phyloP scores from a whole-genome alignment of 129 eudicot genomes.

The Smallanthus sonchifolius region DNA sequence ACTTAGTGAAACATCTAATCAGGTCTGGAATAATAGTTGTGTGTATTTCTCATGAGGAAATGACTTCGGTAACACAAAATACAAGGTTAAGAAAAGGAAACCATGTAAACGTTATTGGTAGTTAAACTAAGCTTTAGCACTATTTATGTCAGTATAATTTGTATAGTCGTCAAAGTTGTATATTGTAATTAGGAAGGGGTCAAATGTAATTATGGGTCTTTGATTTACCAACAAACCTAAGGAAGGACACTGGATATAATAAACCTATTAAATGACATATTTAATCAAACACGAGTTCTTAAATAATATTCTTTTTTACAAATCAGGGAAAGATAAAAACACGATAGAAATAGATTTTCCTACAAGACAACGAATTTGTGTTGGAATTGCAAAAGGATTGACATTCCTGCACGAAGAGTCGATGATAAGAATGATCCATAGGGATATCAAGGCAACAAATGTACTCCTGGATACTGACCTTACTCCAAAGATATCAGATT shows the following conservation, averaged over 20 bases:
- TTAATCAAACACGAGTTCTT: too few species aligned
- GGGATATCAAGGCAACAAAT: constrained; percentile 66
- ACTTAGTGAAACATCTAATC: too few species aligned
- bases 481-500: constrained; percentile 73
- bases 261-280: too few species aligned
- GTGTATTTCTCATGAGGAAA: background rate
- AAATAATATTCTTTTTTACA: background rate
- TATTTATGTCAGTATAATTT: too few species aligned
- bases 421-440: constrained; percentile 50
- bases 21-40: background rate
- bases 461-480: constrained; percentile 54
- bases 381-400: constrained; percentile 64
- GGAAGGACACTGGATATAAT: too few species aligned
- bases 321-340: constrained; percentile 27
- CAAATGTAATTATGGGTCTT: too few species aligned
- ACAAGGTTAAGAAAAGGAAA: too few species aligned
- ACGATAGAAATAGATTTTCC: constrained; percentile 52
- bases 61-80: too few species aligned
- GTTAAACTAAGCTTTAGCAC: too few species aligned
- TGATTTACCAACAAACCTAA: too few species aligned
- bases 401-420: constrained; percentile 62
- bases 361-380: constrained; percentile 50
- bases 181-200: background rate
- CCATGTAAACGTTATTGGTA: too few species aligned
- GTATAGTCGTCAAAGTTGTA: too few species aligned